These are phyloP conservation scores for Sergeia podlipaevii DNA, from an alignment of 208 protist species.

Conservation along the genomic window DNA sequence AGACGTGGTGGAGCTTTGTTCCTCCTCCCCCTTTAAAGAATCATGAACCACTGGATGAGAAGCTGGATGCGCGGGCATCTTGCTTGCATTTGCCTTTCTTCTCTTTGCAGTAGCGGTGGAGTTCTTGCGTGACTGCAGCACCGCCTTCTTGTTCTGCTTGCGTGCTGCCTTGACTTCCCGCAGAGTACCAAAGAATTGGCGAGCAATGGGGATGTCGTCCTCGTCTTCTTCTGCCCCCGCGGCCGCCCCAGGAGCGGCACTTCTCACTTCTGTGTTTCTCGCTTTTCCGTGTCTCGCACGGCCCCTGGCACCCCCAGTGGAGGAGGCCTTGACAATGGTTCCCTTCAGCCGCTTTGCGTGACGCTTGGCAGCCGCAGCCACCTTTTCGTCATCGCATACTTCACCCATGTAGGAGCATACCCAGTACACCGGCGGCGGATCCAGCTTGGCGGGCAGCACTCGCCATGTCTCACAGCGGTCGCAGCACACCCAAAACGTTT, in stretches of 20 bases:
- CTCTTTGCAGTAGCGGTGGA: not conserved
- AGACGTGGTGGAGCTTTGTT: not conserved
- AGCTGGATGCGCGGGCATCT: not conserved
- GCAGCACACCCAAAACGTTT: slow-evolving; percentile 51
- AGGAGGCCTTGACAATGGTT: not conserved
- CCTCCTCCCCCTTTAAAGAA: too few species aligned
- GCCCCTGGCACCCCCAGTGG: too few species aligned
- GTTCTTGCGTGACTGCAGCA: not conserved
- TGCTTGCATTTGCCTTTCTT: slow-evolving; percentile 3
- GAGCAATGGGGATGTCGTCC: not conserved
- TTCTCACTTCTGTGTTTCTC: not conserved
- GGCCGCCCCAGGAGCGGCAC: not conserved
- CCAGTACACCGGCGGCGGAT: slow-evolving; percentile 43
- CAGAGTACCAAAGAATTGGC: not conserved
- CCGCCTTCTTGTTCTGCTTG: not conserved
- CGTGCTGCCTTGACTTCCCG: not conserved
- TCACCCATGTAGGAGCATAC: slow-evolving; percentile 31
- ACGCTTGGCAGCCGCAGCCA: not conserved
- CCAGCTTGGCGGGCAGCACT: slow-evolving; percentile 22
- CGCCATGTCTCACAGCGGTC: slow-evolving; percentile 38
- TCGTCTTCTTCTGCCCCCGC: not conserved
- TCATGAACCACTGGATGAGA: too few species aligned
- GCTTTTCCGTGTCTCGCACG: not conserved
- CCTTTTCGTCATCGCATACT: slow-evolving; percentile 12
- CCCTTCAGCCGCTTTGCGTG: not conserved